Evolutionary conservation across 306 rosid genomes (phyloP), one percentile per base, ranked within the genome.

Genomic region (Dalbergia cultrata): DNA sequence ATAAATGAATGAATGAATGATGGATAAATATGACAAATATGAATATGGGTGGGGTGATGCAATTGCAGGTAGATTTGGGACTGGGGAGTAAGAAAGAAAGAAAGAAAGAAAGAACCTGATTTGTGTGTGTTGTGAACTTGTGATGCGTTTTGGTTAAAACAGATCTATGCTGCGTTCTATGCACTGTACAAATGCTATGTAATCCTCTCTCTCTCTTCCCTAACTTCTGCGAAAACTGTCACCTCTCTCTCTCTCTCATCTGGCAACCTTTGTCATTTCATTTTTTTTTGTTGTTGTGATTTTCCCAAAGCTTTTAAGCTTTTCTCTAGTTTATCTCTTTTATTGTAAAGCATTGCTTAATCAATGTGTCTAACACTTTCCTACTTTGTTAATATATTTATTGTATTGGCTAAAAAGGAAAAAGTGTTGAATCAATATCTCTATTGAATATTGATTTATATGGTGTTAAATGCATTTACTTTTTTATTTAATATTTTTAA

Each of bases 61-160:
- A 67, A 77, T 53, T 56, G 74, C 41, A 52, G 65, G 13, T 47
- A 77, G 77, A 75, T 67, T 68, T 68, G 22, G 81, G 52, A 66
- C 76, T 50, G 16, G 5, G 17, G 19, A 13, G 58, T 47, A 13
- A 47, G n/a, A n/a, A n/a, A n/a, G n/a, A n/a, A 22, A 26, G 31
- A 44, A 44, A 41, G 13, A 6, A 22, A 16, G 45, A 33, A 0
- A 26, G 65, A 82, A 82, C 85, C 85, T 82, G 86, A 82, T 76
- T 76, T 81, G 71, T 72, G 76, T 54, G 3, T 18, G 57, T 65
- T 65, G 19, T 2, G 22, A 21, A 21, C 1, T 21, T 1, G 22
- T 54, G 50, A 16, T 17, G 19, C 22, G 19, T 54, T 54, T 76
- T 82, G 86, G 81, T 82, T 82, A 76, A 76, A 82, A 82, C 82